Evolutionary conservation across 345 rosid genomes (phyloP).

Genomic region (Trapa bicornis): DNA sequence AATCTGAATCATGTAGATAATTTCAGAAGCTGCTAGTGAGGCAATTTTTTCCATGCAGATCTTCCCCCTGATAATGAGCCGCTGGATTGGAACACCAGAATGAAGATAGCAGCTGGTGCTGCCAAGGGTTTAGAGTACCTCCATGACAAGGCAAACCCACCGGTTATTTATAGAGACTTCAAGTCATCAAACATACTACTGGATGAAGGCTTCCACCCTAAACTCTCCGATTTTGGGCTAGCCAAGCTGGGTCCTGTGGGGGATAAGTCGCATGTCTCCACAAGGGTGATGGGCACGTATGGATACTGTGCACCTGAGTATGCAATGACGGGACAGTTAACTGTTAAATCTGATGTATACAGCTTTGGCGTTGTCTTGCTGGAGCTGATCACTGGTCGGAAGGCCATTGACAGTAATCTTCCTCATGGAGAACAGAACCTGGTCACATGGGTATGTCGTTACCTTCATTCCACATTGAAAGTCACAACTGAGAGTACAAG

Average conservation of each 20-base stretch:
- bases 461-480: too few relatives aligned
- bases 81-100: conserved; percentile 88
- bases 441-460: conserved; percentile 66
- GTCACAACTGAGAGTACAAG: too few relatives aligned
- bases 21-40: neutral
- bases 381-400: conserved; percentile 91
- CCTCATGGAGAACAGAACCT: conserved; percentile 97
- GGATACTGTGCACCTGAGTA: conserved; percentile 99
- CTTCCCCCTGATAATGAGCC: conserved; percentile 89
- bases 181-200: conserved; percentile 92
- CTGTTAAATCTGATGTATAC: conserved; percentile 89
- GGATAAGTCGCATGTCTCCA: conserved; percentile 96
- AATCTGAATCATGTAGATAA: neutral
- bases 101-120: conserved; percentile 98
- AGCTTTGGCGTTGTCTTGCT: conserved; percentile 92
- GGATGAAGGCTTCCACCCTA: conserved; percentile 83
- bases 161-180: conserved; percentile 91
- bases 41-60: conserved; percentile 26
- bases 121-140: conserved; percentile 91
- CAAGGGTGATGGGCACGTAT: conserved; percentile 98
- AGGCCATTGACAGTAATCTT: conserved; percentile 70
- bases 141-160: conserved; percentile 91
- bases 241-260: conserved; percentile 98
- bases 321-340: conserved; percentile 98
- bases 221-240: conserved; percentile 94